Evolutionary conservation across 768 basidiomycete genomes (phyloP), one percentile per base, ranked within the genome.

Genomic region (Auriscalpium microsporum): DNA sequence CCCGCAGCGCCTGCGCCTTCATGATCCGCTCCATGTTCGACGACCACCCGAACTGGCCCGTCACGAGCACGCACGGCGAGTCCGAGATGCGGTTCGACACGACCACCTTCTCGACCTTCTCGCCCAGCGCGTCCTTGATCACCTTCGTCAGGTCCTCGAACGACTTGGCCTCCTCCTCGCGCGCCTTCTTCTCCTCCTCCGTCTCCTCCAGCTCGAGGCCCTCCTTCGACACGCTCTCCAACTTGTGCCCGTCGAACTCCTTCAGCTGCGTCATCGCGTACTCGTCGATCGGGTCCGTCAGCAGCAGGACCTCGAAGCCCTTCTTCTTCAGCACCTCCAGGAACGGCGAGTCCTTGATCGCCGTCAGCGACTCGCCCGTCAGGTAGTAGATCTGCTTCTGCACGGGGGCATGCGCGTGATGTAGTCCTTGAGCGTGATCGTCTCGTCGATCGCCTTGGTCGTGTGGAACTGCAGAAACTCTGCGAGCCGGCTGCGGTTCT

Each of bases 11-110:
- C 74, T 98, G 94, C 11, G 95, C 94, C 76, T 95, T 95, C 95
- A 98, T 97, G 78, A 97, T 96, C 73, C 94, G 87, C 72, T 94
- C 90, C 95, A 98, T 98, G 81, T 97, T 97, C 54, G 94, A 94
- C 28, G 93, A 96, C 95, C 95, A 99, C 54, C 95, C 96, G 74
- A 97, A 99, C 72, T 97, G 94, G 55, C 95, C 95, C 57, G 96
- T 98, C 68, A 97, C 94, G 65, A 95, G 86, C 46, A 96, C 95
- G 71, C 87, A 97, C 58, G 94, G 94, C 17, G 94, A 96, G 73
- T 95, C 93, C 64, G 83, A 80, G 77, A 99, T 95, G 73, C 95
- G 92, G 83, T 95, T 97, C 47, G 95, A 98, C 63, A 97, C 78
- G 60, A 95, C 82, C 21, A 99, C 95, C 81, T 99, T 99, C 82